Conservation (phyloP, 345 rosid genomes). For the Bruguiera sexangula region DNA sequence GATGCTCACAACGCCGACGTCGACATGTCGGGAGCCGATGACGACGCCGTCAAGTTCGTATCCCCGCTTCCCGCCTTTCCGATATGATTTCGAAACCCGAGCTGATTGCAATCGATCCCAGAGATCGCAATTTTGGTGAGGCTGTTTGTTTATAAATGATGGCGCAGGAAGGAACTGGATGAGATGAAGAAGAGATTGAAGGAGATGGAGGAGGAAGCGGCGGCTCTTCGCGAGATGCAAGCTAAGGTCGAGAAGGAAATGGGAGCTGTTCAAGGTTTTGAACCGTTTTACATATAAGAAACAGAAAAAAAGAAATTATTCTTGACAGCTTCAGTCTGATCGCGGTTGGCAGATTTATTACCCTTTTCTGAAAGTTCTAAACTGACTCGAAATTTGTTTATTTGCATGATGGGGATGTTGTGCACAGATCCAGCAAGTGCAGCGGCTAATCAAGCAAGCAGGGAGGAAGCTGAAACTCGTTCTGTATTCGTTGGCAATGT, state of each 20-base stretch:
- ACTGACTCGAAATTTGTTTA: too few relatives aligned
- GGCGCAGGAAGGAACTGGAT: constrained; percentile 61
- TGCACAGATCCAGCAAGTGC: background rate
- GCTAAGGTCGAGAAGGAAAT: constrained; percentile 94
- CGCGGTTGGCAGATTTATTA: too few relatives aligned
- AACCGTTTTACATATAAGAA: too few relatives aligned
- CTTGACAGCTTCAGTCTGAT: too few relatives aligned
- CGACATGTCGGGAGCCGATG: constrained; percentile 70
- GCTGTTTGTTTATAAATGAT: background rate
- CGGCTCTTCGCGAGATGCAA: constrained; percentile 97
- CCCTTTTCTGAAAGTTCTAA: too few relatives aligned
- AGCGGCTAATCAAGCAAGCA: background rate
- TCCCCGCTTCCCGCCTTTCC: background rate
- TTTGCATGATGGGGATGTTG: too few relatives aligned
- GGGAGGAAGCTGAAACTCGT: background rate
- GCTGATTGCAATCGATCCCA: too few relatives aligned
- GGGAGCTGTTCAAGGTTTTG: constrained; percentile 79
- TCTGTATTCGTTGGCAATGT: background rate
- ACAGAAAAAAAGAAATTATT: too few relatives aligned
- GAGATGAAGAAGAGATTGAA: constrained; percentile 95
- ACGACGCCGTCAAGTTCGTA: constrained; percentile 71
- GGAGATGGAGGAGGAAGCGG: constrained; percentile 98
- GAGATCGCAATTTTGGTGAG: background rate
- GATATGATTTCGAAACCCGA: too few relatives aligned
- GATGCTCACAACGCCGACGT: constrained; percentile 57